Evolutionary conservation across 2,329 filamentous ascomycete species (phyloP).

Genomic region (Botrytis paeoniae): DNA sequence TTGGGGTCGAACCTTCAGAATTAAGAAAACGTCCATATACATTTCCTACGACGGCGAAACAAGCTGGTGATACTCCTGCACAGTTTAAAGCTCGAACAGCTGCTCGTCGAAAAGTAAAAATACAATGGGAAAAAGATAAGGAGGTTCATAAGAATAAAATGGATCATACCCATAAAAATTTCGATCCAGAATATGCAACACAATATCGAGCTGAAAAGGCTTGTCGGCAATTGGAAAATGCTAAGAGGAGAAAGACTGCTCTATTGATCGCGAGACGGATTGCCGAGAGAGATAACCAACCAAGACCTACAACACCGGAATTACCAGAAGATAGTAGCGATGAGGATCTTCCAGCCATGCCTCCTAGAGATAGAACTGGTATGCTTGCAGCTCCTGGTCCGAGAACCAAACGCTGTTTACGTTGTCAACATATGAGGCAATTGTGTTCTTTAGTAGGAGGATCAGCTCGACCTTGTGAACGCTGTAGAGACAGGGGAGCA

Average conservation of each 20-base stretch:
- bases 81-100: neutral
- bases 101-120: neutral
- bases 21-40: neutral
- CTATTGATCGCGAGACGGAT: neutral
- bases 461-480: neutral
- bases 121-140: slow-evolving; percentile 5
- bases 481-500: neutral
- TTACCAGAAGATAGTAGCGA: slow-evolving; percentile 8
- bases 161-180: neutral
- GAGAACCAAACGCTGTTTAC: neutral
- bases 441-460: neutral
- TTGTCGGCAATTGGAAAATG: neutral
- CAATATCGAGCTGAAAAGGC: slow-evolving; percentile 9
- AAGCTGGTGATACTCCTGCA: neutral
- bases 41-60: neutral
- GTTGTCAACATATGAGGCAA: neutral
- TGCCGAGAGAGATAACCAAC: neutral
- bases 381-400: neutral
- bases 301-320: neutral
- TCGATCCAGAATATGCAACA: neutral
- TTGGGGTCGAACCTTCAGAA: neutral
- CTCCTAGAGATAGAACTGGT: neutral
- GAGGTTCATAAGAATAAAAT: slow-evolving; percentile 1
- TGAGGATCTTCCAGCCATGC: neutral
- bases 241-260: neutral